Evolutionary conservation across 1,139 yeast genomes (phyloP).

Genomic region (Scheffersomyces parashehatae): DNA sequence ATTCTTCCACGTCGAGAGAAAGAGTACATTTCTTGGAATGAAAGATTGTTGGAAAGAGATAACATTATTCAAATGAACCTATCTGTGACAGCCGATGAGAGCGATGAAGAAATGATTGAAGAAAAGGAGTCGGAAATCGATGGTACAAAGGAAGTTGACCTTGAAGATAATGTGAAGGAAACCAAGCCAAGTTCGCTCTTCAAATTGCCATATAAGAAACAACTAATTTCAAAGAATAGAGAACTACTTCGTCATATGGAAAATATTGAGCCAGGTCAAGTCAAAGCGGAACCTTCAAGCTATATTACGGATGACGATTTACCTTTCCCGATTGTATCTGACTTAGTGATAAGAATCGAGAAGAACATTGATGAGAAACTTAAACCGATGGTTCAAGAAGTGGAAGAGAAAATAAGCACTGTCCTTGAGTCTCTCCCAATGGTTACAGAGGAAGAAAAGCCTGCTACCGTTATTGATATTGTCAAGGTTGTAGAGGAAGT

Average conservation of each 20-base stretch:
- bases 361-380: constrained; percentile 25
- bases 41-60: constrained; percentile 35
- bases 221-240: constrained; percentile 16
- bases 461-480: constrained; percentile 1
- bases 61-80: constrained; percentile 25
- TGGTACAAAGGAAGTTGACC: constrained; percentile 3
- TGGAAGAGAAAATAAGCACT: constrained; percentile 1
- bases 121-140: constrained; percentile 1
- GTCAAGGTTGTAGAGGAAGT: background rate
- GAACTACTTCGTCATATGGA: constrained; percentile 9
- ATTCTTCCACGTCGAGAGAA: constrained; percentile 33
- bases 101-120: constrained; percentile 3
- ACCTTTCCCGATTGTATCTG: constrained; percentile 22
- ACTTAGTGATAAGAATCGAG: constrained; percentile 24
- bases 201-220: constrained; percentile 24
- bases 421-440: background rate
- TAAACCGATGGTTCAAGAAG: constrained; percentile 11
- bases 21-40: constrained; percentile 41
- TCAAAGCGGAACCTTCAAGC: background rate
- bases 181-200: constrained; percentile 17
- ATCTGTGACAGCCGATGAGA: constrained; percentile 15
- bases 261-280: background rate
- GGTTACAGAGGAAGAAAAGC: background rate
- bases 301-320: constrained; percentile 2
- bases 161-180: constrained; percentile 3